Conservation (phyloP, 257 asterid species). For the Craterostigma plantagineum region DNA sequence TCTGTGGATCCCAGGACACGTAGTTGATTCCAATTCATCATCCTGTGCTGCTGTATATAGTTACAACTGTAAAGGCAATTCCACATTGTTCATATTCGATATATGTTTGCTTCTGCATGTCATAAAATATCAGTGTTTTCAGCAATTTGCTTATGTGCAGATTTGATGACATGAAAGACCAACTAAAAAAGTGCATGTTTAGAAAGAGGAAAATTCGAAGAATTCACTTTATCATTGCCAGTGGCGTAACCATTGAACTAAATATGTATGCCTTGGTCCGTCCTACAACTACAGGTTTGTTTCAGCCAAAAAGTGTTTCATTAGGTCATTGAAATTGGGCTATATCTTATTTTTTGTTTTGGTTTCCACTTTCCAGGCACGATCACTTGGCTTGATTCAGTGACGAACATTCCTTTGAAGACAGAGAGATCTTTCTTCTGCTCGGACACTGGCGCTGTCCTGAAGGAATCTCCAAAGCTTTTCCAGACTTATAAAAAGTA, state of each 20-base stretch:
- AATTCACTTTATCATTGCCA: conserved; percentile 47
- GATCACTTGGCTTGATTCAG: conserved; percentile 88
- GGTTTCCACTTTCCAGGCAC: conserved; percentile 47
- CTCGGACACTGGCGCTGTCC: conserved; percentile 82
- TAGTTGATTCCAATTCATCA: neutral
- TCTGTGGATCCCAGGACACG: neutral
- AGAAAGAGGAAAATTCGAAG: conserved; percentile 89
- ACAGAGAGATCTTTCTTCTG: conserved; percentile 72
- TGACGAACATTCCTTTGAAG: conserved; percentile 74
- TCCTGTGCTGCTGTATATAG: no score
- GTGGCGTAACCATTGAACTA: conserved; percentile 57
- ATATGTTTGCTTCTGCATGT: no score
- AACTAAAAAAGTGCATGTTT: conserved; percentile 77
- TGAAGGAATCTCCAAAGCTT: conserved; percentile 51
- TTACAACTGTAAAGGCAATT: no score
- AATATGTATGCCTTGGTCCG: conserved; percentile 82
- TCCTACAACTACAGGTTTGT: conserved; percentile 78
- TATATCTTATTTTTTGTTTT: conserved; percentile 13
- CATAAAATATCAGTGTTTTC: no score
- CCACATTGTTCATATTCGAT: no score
- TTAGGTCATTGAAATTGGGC: conserved; percentile 2
- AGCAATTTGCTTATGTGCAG: conserved; percentile 17
- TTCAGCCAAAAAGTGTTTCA: no score
- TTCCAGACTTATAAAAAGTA: conserved; percentile 71
- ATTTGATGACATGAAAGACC: conserved; percentile 78